These are phyloP conservation scores for Alternaria arbusti DNA, from an alignment of 2,329 filamentous ascomycete genomes.

Conservation along the genomic window DNA sequence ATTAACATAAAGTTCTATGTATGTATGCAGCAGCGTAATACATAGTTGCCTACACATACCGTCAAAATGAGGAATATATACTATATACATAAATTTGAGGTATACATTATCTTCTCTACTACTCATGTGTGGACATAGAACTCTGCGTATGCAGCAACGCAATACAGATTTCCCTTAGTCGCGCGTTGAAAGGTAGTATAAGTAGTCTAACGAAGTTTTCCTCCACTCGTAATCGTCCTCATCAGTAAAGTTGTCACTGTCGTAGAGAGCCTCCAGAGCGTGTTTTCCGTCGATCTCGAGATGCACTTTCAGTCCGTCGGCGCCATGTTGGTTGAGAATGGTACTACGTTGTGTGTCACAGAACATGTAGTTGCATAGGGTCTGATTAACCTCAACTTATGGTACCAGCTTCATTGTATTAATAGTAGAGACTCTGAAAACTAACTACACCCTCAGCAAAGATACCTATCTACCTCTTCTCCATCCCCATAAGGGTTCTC, in stretches of 20 bases:
- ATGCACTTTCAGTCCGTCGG: not conserved
- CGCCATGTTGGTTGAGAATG: not conserved
- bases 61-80: too few species aligned
- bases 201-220: not conserved
- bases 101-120: too few species aligned
- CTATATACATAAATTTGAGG: too few species aligned
- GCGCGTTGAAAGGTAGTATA: not conserved
- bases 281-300: not conserved
- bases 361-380: not conserved
- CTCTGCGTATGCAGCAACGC: not conserved
- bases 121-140: too few species aligned
- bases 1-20: too few species aligned
- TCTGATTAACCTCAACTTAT: not conserved
- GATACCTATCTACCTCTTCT: too few species aligned
- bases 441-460: too few species aligned
- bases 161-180: rapidly evolving
- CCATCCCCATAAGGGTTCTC: too few species aligned
- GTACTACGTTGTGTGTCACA: not conserved
- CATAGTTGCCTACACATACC: too few species aligned
- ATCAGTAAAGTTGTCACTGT: not conserved
- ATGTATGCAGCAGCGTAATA: too few species aligned
- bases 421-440: too few species aligned
- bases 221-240: not conserved
- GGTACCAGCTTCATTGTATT: not conserved
- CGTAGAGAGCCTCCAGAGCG: not conserved